Conservation (phyloP, 106 monocot species). For the Acanthochlamys bracteata region DNA sequence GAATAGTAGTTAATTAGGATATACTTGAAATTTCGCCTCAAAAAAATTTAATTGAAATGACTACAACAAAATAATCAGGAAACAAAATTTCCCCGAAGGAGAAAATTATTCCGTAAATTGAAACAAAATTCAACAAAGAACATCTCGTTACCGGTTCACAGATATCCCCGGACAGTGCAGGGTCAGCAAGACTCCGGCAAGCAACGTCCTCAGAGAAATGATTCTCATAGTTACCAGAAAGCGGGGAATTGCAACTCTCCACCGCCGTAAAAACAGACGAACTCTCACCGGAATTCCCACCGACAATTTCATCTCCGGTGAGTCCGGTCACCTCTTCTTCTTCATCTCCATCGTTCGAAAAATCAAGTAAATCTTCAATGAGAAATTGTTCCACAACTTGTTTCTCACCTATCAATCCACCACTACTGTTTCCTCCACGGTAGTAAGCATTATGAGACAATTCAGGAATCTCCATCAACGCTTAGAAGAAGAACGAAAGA, state of each 20-base stretch:
- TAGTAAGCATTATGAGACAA: slow-evolving; percentile 11
- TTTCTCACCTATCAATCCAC: slow-evolving; percentile 13
- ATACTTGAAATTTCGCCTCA: no score
- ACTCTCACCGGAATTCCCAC: slow-evolving; percentile 27
- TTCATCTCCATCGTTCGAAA: slow-evolving; percentile 50
- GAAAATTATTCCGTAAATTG: neutral
- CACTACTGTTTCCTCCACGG: slow-evolving; percentile 7
- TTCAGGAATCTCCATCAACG: slow-evolving; percentile 39
- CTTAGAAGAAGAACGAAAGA: neutral
- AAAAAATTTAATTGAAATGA: neutral
- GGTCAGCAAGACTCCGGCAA: slow-evolving; percentile 22
- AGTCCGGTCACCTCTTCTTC: slow-evolving; percentile 1
- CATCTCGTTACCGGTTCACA: slow-evolving; percentile 50
- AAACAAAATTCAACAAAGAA: neutral
- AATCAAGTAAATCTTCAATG: slow-evolving; percentile 78
- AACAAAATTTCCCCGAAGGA: neutral
- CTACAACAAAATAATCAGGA: neutral
- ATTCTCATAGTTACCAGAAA: slow-evolving; percentile 11
- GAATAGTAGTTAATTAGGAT: no score
- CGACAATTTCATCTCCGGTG: slow-evolving; percentile 9
- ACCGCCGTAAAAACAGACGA: slow-evolving; percentile 32
- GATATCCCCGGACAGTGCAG: slow-evolving; percentile 41
- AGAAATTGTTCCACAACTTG: slow-evolving; percentile 39
- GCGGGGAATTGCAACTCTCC: slow-evolving; percentile 37
- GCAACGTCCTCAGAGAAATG: slow-evolving; percentile 17